A percentile compares a stretch with the other conserved stretches of the same genome.
Conservation (phyloP, 768 basidiomycete species). For the Tylopilus plumbeoviolaceoides region DNA sequence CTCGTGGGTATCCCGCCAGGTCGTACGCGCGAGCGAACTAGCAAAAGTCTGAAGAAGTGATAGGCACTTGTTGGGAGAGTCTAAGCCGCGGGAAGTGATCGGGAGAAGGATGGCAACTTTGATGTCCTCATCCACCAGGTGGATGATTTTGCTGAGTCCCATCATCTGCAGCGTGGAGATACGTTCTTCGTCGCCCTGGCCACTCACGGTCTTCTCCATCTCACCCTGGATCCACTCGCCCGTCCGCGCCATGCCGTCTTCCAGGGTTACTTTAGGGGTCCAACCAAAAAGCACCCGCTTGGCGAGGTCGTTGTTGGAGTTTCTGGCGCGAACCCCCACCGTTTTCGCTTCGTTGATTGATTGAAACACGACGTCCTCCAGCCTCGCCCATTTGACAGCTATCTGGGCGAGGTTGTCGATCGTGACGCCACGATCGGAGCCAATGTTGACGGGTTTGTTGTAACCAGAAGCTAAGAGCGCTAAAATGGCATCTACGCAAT, state of each 20-base stretch:
- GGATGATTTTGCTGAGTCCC: constrained; percentile 36
- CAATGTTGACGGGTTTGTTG: constrained; percentile 44
- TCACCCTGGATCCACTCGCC: constrained; percentile 44
- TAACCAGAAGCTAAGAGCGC: constrained; percentile 39
- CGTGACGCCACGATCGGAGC: constrained; percentile 42
- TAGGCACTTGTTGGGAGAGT: constrained; percentile 37
- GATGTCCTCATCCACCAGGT: constrained; percentile 32
- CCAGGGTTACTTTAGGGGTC: constrained; percentile 38
- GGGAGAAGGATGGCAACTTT: constrained; percentile 55
- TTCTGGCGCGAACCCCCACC: constrained; percentile 47
- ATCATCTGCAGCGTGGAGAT: constrained; percentile 20
- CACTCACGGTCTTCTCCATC: constrained; percentile 25
- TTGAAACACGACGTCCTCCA: constrained; percentile 31
- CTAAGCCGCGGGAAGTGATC: constrained; percentile 47
- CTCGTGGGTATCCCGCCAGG: constrained; percentile 38
- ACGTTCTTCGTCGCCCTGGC: constrained; percentile 7
- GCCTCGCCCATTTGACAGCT: constrained; percentile 33
- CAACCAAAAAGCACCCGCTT: constrained; percentile 33
- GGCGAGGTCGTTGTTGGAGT: constrained; percentile 46
- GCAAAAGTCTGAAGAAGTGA: constrained; percentile 41
- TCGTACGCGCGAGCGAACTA: constrained; percentile 41
- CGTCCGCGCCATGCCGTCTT: constrained; percentile 46
- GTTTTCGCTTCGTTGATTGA: constrained; percentile 29
- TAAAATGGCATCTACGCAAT: constrained; percentile 49
- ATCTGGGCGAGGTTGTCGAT: constrained; percentile 41